Evolutionary conservation across 306 rosid species (phyloP), one percentile per base, ranked within the genome.

Genomic region (Citrullus amarus): DNA sequence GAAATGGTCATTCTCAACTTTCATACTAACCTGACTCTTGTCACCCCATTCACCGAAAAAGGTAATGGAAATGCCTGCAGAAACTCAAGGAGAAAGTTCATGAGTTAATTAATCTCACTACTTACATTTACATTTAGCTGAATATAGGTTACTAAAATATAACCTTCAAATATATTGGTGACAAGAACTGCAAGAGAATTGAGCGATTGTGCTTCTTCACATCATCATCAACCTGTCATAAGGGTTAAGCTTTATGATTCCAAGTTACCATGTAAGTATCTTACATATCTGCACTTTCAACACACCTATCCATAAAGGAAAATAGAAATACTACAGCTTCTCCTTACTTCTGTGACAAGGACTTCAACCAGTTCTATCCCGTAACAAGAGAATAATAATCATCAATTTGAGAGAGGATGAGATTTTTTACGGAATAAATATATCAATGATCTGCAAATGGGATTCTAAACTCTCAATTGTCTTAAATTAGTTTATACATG

Each of bases 11-110:
- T 14, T 73, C 80, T 67, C 72, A 46, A 8, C 9, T 53, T 44
- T 77, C 55, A 80, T 48, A 54, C 84, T 88, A 82, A 94, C 98
- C 95, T 94, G 98, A 83, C 98, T 94, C 87, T 87, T 94, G 91
- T 94, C 97, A 78, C 97, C 97, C 98, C 98, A 94, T 88, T 94
- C 98, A 62, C 98, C 98, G n/a, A 94, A 94, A 79, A 94, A 94
- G 0, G 88, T 92, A 84, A 94, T 89, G 54, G 98, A 94, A 94
- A 94, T 78, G 97, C 98, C 97, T 94, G 87, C 54, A 82, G 43
- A 44, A 79, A 61, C 66, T 78, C 71, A 62, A 76, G 50, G 55
- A 72, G 77, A 74, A 81, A 80, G 38, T 66, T 56, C 65, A 73
- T 82, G 75, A 82, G 76, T 75, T 46, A 48, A 44, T 39, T 9